phyloP scores from a whole-genome alignment of 2,329 filamentous ascomycete genomes.

The Penicillium sp. region DNA sequence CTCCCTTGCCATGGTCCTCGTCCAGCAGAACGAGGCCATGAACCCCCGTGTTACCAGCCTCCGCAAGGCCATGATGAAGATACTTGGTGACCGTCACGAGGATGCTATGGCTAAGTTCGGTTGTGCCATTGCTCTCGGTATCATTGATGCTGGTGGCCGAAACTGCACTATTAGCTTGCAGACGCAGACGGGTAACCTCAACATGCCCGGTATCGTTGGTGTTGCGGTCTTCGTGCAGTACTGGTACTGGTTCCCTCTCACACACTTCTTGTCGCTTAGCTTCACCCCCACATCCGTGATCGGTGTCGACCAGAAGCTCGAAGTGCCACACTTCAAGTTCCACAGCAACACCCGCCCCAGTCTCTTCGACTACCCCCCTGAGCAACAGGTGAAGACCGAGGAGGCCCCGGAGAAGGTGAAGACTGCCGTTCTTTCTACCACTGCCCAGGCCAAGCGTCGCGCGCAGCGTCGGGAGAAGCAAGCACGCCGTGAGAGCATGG shows the following conservation, averaged over 20 bases:
- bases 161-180: conserved; percentile 98
- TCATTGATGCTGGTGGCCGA: conserved; percentile 94
- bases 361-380: conserved; percentile 95
- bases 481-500: conserved; percentile 89
- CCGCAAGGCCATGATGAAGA: conserved; percentile 90
- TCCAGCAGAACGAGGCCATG: conserved; percentile 99
- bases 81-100: conserved; percentile 90
- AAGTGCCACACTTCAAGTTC: conserved; percentile 93
- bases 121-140: conserved; percentile 87
- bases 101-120: conserved; percentile 99
- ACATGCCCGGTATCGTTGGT: conserved; percentile 97
- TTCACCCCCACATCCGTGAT: conserved; percentile 98
- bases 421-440: conserved; percentile 93
- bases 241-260: conserved; percentile 99
- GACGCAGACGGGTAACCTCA: conserved; percentile 96
- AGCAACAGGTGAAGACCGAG: conserved; percentile 91
- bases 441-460: conserved; percentile 91
- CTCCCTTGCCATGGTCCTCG: conserved; percentile 93
- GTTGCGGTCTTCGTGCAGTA: conserved; percentile 99
- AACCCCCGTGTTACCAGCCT: conserved; percentile 93
- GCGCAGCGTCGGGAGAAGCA: conserved; percentile 93
- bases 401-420: conserved; percentile 92
- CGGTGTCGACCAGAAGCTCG: conserved; percentile 87
- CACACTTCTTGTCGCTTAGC: conserved; percentile 92
- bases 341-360: conserved; percentile 92